A percentile compares a stretch with the other conserved stretches of the same genome.
phyloP scores from a whole-genome alignment of 176 grass and related monocot genomes.

The Triticum turgidum region DNA sequence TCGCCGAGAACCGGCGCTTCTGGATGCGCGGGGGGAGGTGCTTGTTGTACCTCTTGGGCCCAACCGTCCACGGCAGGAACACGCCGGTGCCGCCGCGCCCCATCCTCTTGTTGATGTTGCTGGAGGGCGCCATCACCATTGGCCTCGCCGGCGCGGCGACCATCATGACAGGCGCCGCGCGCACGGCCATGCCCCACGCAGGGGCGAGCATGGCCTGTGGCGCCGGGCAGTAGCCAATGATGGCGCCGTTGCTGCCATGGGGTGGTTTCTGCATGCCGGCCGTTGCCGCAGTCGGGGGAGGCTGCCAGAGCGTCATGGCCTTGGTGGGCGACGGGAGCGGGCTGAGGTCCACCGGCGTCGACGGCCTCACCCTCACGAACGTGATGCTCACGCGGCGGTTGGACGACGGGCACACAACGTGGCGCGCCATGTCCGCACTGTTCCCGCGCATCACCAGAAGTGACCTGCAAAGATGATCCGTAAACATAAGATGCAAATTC shows the following conservation, averaged over 20 bases:
- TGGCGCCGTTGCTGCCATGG: constrained; percentile 24
- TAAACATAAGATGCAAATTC: not conserved
- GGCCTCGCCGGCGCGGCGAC: constrained; percentile 63
- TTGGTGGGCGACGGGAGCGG: constrained; percentile 67
- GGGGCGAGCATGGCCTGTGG: constrained; percentile 68
- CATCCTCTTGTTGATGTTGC: constrained; percentile 57
- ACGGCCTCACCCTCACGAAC: constrained; percentile 70
- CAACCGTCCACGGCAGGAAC: constrained; percentile 93
- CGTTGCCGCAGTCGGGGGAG: constrained; percentile 25
- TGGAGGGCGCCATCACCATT: constrained; percentile 46
- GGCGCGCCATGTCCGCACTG: constrained; percentile 92
- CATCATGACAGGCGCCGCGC: constrained; percentile 61
- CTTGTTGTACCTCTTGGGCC: constrained; percentile 88
- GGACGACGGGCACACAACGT: constrained; percentile 82
- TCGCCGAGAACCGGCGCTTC: constrained; percentile 81
- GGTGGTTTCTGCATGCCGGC: constrained; percentile 39
- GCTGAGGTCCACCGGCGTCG: constrained; percentile 48
- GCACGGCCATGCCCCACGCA: constrained; percentile 72
- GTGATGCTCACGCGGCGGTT: constrained; percentile 87
- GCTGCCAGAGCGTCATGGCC: constrained; percentile 75
- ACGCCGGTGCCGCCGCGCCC: constrained; percentile 80
- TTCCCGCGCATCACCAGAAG: constrained; percentile 97
- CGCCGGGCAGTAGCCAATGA: constrained; percentile 51
- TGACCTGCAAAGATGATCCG: constrained; percentile 44
- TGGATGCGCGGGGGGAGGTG: constrained; percentile 96